Evolutionary conservation across 2,329 filamentous ascomycete genomes (phyloP).

Genomic region (Metarhizium humberi): DNA sequence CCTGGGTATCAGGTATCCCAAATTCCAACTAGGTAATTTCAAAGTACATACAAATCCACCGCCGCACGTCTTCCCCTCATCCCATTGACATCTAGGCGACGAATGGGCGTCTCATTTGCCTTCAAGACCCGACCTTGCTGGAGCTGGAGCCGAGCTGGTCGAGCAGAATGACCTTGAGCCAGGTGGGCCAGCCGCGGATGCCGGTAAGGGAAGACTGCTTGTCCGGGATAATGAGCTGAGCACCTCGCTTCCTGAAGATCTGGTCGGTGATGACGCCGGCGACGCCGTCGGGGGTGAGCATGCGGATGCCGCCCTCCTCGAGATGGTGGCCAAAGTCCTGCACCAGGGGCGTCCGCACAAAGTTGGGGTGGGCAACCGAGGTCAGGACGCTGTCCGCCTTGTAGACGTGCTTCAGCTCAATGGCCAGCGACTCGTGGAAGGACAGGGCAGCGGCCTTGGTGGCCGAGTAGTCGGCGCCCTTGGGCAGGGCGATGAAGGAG

Average conservation of each 20-base stretch:
- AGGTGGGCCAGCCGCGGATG: constrained; percentile 32
- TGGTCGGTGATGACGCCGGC: constrained; percentile 33
- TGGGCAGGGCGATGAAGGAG: constrained; percentile 47
- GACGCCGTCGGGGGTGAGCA: constrained; percentile 27
- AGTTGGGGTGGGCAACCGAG: constrained; percentile 51
- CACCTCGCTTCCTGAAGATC: constrained; percentile 32
- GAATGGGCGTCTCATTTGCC: too few relatives aligned
- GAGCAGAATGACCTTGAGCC: constrained; percentile 23
- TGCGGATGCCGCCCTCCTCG: constrained; percentile 16
- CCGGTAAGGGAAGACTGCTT: constrained; percentile 13
- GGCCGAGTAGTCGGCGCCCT: constrained; percentile 56
- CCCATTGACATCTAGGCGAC: too few relatives aligned
- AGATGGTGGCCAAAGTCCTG: constrained; percentile 21
- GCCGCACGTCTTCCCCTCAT: too few relatives aligned
- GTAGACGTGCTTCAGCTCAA: constrained; percentile 49
- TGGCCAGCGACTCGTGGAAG: constrained; percentile 55
- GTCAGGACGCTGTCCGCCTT: constrained; percentile 53
- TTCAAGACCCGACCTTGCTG: too few relatives aligned
- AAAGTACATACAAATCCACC: too few relatives aligned
- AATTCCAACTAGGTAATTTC: too few relatives aligned
- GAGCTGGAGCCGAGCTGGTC: constrained; percentile 12
- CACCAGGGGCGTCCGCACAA: constrained; percentile 37
- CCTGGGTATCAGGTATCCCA: too few relatives aligned
- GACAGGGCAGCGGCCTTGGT: constrained; percentile 55
- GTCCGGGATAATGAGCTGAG: constrained; percentile 35